A percentile compares a stretch with the other conserved stretches of the same genome.
These are phyloP conservation scores for Ilyonectria destructans DNA, from an alignment of 2,329 filamentous ascomycete genomes.

Conservation along the genomic window DNA sequence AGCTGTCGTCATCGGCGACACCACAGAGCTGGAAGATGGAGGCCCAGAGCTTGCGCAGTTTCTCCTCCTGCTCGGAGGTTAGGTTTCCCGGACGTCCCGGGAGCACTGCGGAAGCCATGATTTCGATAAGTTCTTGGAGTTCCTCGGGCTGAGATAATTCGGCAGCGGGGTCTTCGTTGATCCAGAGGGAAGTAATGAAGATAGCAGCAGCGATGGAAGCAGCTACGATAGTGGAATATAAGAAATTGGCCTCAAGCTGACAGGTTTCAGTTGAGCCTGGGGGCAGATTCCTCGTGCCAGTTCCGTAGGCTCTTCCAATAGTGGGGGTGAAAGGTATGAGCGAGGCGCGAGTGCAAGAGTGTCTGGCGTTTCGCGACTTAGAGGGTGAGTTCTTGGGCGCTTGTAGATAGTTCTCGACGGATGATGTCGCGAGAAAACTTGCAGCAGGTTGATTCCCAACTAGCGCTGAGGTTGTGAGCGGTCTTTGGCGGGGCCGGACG, in stretches of 20 bases:
- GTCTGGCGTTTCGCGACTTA: constrained; percentile 7
- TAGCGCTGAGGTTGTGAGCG: constrained; percentile 31
- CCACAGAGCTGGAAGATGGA: constrained; percentile 84
- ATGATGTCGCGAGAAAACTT: constrained; percentile 15
- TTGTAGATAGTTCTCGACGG: constrained; percentile 24
- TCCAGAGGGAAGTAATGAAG: constrained; percentile 39
- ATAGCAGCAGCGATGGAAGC: constrained; percentile 31
- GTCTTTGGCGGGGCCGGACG: constrained; percentile 33
- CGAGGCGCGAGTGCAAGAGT: constrained; percentile 1
- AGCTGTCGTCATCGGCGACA: constrained; percentile 58
- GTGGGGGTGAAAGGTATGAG: constrained; percentile 6
- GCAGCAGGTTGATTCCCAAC: constrained; percentile 8
- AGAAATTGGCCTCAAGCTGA: constrained; percentile 39
- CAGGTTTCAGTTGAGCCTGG: constrained; percentile 15
- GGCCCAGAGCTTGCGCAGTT: constrained; percentile 90
- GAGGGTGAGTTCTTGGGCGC: not conserved
- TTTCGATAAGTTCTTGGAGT: constrained; percentile 40
- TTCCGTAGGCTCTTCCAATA: constrained; percentile 27
- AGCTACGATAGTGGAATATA: constrained; percentile 37
- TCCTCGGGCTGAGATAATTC: constrained; percentile 18
- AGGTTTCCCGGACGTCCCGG: constrained; percentile 88
- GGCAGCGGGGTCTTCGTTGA: constrained; percentile 14
- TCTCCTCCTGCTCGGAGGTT: constrained; percentile 90
- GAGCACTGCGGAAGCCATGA: constrained; percentile 63
- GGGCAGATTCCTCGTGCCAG: constrained; percentile 12